Evolutionary conservation across 208 protist genomes (phyloP), one percentile per base, ranked within the genome.

Genomic region (Crithidia sp.): DNA sequence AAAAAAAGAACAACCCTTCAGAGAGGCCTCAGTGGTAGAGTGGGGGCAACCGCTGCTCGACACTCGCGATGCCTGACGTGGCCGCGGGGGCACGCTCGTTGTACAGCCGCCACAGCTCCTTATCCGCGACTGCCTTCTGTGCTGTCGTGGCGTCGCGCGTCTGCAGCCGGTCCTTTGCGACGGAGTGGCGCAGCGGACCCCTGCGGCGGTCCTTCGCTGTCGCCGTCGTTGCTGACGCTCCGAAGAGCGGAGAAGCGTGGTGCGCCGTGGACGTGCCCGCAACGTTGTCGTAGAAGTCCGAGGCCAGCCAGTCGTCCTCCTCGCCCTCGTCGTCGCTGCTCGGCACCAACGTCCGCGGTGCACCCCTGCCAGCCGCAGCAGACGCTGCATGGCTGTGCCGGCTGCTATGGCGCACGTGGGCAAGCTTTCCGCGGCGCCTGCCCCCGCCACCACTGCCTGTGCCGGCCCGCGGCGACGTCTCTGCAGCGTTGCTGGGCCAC

Each of bases 51-150:
- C 75, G 72, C 12, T 54, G 53, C 0, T 47, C 54, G 2, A 37
- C 28, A 3, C 16, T 39, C 3, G 58, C 16, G 40, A 40, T 19
- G 19, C 13, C 47, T 17, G 54, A 36, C 14, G 28, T 67, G n/a
- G 59, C 36, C 0, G 53, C 40, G 3, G 80, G 86, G 2, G 73
- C 81, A 13, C 86, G 79, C 62, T 56, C 43, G 5, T 86, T 70
- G 60, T 88, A 88, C 77, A 91, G 50, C 19, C 80, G 61, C 86
- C 86, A 91, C 69, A 91, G 62, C 45, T 81, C 58, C 37, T 84
- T 71, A 62, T 85, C 59, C 10, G 64, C 71, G n/a, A 85, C 52
- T 3, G 63, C 54, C 55, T 63, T 74, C 4, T 17, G 56, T 9
- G 72, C 45, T 39, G 58, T 10, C 36, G 39, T 16, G 43, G 37